Base-by-base conservation (phyloP, 2,329 filamentous ascomycete species). In the Talaromyces sp. region DNA sequence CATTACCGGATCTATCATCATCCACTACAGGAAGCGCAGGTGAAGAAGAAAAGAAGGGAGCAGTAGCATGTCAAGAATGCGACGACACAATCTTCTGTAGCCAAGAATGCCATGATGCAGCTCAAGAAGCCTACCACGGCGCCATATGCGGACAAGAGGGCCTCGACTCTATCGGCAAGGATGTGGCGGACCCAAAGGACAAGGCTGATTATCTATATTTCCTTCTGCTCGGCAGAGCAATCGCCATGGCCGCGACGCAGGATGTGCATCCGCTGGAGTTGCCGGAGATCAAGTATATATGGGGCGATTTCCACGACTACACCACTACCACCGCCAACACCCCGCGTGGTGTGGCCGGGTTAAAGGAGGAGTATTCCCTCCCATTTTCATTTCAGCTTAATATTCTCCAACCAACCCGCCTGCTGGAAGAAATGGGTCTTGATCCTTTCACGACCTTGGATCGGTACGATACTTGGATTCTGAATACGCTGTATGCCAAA, bases 401-500 rank as follows among this genome's bases (percentile, higher is more conserved):
- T 68, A 80, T 88, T 57, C 77, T 85, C 23, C 78, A 82, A 46
- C 85, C 86, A 0, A 80, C 85, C 63, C 83, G 87, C 66, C 80
- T 87, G 67, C 79, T 88, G 23, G 83, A 86, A 66, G 85, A 85
- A 69, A 86, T 87, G 83, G 83, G 83, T 56, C 76, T 86, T 55
- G 83, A 87, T 68, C 84, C 86, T 16, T 88, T 86, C 69, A 76
- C 77, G 28, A 70, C 69, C 40, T 67, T 81, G 7, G 64, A 67
- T 1, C 70, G 67, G 12, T 80, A 77, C 66, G 80, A 82, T 64
- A 80, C 77, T 54, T 82, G 80, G 80, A 84, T 97, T 16, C 84
- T 96, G 71, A 96, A 98, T 76, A 96, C 92, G 0, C 82, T 97
- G 5, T 96, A 93, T 74, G 87, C 90, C 67, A 98, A 98, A 74